Evolutionary conservation across 163 green algal genomes (phyloP), one percentile per base, ranked within the genome.

Genomic region (Coccomyxa subellipsoidea): DNA sequence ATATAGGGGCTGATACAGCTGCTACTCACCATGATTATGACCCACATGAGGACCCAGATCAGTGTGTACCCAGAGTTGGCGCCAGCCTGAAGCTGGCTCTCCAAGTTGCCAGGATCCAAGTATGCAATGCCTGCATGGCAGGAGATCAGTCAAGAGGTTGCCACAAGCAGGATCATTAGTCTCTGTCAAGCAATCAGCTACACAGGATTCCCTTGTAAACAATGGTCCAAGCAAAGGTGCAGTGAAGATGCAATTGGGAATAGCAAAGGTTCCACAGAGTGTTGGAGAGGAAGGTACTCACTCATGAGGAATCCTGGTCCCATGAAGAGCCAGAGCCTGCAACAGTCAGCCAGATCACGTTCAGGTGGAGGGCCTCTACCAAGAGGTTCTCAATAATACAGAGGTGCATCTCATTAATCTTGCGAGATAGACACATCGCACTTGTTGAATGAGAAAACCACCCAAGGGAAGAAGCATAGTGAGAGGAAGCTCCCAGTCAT

Each of bases 71-170:
- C 93, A 15, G 93, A 92, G 34, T 88, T 86, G 0, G 91, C 92
- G 0, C 95, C 94, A n/a, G 91, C 92, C 80, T 98, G 95, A 29
- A 98, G 81, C 81, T 98, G 95, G 21, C 82, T 88, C 84, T 98
- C 95, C 66, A 98, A 78, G 77, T 98, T 98, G 9, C 95, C 95
- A 23, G 95, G 95, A 86, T 98, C 95, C 91, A 94, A 34, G 66
- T 73, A 73, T 36, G 66, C 66, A 73, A 73, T 73, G 66, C 66
- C 66, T 73, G 66, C 27, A n/a, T 1, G 23, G 47, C 47, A 59
- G 5, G 23, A 5, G 23, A 23, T 12, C 47, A 59, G 15, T 18
- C 47, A 27, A 18, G 23, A 18, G 47, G 47, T 59, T n/a, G n/a
- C n/a, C n/a, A n/a, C n/a, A n/a, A n/a, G n/a, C n/a, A n/a, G n/a